Evolutionary conservation across 1,284 basidiomycete species (phyloP), one percentile per base, ranked within the genome.

Genomic region (Cystobasidium pallidum): DNA sequence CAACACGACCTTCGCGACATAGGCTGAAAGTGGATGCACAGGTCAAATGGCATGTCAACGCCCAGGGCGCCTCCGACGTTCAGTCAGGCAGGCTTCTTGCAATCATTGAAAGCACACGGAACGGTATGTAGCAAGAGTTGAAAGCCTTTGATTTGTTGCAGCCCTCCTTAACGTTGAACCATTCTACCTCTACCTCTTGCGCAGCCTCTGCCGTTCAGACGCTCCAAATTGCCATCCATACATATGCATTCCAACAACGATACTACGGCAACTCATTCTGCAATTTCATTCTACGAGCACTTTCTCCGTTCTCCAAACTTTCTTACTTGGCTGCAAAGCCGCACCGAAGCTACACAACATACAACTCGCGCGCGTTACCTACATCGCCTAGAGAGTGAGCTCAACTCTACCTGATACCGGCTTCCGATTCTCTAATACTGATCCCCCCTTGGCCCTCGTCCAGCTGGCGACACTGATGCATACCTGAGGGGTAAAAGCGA

Each of bases 101-200:
- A 86, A 6, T 94, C 91, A 8, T 84, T 98, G 28, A 91, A 90
- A 78, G 83, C 86, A 0, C 86, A 91, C 78, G 93, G 93, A 0
- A 80, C 81, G 1, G 68, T 71, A 28, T 34, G 68, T 26, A 2
- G 6, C 36, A 6, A 39, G 36, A 39, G 36, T 7, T 39, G 36
- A 39, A 39, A n/a, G n/a, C n/a, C n/a, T n/a, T n/a, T n/a, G n/a
- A n/a, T n/a, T n/a, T n/a, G n/a, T n/a, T n/a, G n/a, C n/a, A n/a
- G n/a, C n/a, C n/a, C n/a, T n/a, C n/a, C n/a, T n/a, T n/a, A n/a
- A n/a, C n/a, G n/a, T n/a, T n/a, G n/a, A n/a, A n/a, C n/a, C n/a
- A n/a, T n/a, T n/a, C n/a, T n/a, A n/a, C n/a, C n/a, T n/a, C n/a
- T n/a, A n/a, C 19, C 39, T 15, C 13, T 58, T 30, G 19, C 13